Evolutionary conservation across 495 filamentous ascomycete species (phyloP).

Genomic region (Aspergillus saccharolyticus): DNA sequence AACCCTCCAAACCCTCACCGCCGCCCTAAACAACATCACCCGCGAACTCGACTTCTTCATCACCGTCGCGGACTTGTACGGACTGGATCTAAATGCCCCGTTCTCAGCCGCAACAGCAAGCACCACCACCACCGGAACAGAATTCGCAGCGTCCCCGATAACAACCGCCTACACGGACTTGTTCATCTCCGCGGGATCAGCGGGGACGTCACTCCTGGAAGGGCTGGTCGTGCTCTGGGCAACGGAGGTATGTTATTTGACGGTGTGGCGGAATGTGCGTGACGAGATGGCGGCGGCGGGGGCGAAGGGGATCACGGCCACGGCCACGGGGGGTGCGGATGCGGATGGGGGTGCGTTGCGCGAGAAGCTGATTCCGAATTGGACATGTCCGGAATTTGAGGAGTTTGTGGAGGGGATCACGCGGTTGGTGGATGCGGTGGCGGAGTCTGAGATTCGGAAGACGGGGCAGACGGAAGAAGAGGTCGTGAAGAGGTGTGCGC

Average conservation of each 20-base stretch:
- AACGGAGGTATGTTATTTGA: slow-evolving; percentile 61
- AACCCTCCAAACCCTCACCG: slow-evolving; percentile 57
- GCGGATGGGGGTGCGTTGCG: slow-evolving; percentile 59
- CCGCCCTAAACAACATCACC: slow-evolving; percentile 59
- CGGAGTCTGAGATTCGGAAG: slow-evolving; percentile 33
- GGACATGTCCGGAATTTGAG: slow-evolving; percentile 56
- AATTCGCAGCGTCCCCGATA: no score
- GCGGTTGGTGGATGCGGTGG: slow-evolving; percentile 42
- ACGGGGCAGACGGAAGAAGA: slow-evolving; percentile 23
- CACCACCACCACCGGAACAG: not conserved
- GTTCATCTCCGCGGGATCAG: slow-evolving; percentile 46
- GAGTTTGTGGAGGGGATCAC: slow-evolving; percentile 47
- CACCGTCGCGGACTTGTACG: slow-evolving; percentile 56
- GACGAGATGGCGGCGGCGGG: slow-evolving; percentile 29
- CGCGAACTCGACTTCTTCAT: slow-evolving; percentile 67
- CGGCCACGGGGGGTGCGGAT: slow-evolving; percentile 26
- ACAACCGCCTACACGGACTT: slow-evolving; percentile 45
- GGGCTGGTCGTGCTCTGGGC: slow-evolving; percentile 69
- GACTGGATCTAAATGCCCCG: slow-evolving; percentile 38
- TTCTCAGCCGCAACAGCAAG: not conserved
- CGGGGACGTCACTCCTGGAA: slow-evolving; percentile 49
- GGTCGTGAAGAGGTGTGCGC: slow-evolving; percentile 30
- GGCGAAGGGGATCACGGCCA: no score
- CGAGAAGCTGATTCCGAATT: slow-evolving; percentile 61
- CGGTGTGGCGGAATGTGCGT: slow-evolving; percentile 55